Percentiles rank a stretch among this genome's conserved stretches.
These are phyloP conservation scores for Rhododendron mucronatum DNA, from an alignment of 148 eudicot species.

Conservation along the genomic window DNA sequence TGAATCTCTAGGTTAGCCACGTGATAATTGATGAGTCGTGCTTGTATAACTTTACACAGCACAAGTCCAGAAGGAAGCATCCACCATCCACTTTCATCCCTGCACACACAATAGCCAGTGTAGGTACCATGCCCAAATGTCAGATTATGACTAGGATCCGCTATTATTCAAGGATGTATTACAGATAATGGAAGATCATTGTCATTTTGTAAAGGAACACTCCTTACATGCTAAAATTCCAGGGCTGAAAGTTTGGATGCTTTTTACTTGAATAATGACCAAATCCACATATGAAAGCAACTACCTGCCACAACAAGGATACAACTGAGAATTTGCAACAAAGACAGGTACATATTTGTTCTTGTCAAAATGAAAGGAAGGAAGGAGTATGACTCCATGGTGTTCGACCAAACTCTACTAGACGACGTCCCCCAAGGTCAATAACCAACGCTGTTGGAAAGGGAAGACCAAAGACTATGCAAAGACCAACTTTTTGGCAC, in stretches of 20 bases:
- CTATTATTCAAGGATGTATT: neutral
- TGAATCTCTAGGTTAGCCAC: slow-evolving; percentile 94
- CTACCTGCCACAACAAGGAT: slow-evolving; percentile 42
- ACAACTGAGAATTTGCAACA: neutral
- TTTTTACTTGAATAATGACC: slow-evolving; percentile 51
- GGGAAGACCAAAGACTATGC: neutral
- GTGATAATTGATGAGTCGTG: slow-evolving; percentile 73
- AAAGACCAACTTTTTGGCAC: neutral
- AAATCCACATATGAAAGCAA: slow-evolving; percentile 71
- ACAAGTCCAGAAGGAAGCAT: slow-evolving; percentile 68
- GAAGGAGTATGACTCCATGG: neutral
- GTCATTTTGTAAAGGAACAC: neutral
- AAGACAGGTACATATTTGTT: neutral
- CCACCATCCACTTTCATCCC: slow-evolving; percentile 99
- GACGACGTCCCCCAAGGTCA: neutral
- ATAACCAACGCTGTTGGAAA: neutral
- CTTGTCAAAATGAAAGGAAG: neutral
- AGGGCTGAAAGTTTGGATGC: slow-evolving; percentile 37
- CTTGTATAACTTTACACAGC: slow-evolving; percentile 66
- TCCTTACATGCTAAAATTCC: slow-evolving; percentile 81
- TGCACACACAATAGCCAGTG: slow-evolving; percentile 22
- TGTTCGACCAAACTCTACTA: neutral
- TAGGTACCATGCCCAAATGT: neutral
- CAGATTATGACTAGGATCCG: slow-evolving; percentile 5
- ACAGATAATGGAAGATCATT: neutral